Percentiles rank a stretch among this genome's conserved stretches.
Conservation (phyloP, 768 basidiomycete genomes). For the Lactarius indigo region DNA sequence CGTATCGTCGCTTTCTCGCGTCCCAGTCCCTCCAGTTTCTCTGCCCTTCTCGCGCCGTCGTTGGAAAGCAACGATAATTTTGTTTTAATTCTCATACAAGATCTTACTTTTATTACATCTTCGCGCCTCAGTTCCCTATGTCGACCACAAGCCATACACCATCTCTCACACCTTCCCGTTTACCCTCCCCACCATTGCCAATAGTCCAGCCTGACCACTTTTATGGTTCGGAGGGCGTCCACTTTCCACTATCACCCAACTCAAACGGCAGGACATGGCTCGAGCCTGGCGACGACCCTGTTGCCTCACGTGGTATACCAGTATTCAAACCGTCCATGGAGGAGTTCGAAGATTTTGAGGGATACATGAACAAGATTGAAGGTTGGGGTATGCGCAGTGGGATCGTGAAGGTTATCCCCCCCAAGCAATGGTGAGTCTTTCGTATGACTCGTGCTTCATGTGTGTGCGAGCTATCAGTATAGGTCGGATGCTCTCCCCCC, state of each 20-base stretch:
- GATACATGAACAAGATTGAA: slow-evolving; percentile 80
- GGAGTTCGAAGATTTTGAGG: slow-evolving; percentile 91
- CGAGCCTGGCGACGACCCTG: slow-evolving; percentile 74
- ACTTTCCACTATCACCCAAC: slow-evolving; percentile 54
- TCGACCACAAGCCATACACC: slow-evolving; percentile 29
- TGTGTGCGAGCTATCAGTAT: slow-evolving; percentile 25
- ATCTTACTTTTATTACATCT: not conserved
- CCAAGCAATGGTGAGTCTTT: slow-evolving; percentile 78
- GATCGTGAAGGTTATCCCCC: slow-evolving; percentile 95
- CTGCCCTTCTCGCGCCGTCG: not conserved
- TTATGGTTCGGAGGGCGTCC: slow-evolving; percentile 52
- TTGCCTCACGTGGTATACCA: slow-evolving; percentile 86
- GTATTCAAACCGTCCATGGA: slow-evolving; percentile 94
- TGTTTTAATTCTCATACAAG: not conserved
- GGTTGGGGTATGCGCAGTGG: slow-evolving; percentile 89
- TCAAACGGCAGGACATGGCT: slow-evolving; percentile 65
- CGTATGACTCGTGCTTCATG: slow-evolving; percentile 21
- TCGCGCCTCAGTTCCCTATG: slow-evolving; percentile 7
- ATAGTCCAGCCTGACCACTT: slow-evolving; percentile 80
- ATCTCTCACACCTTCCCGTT: slow-evolving; percentile 43
- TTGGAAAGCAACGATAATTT: not conserved
- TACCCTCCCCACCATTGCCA: slow-evolving; percentile 41
- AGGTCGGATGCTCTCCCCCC: slow-evolving; percentile 75
- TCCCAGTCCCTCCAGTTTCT: not conserved
- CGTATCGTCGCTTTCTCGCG: not conserved